phyloP scores from a whole-genome alignment of 78 protist genomes.

The Chrysochromulina tobinii region DNA sequence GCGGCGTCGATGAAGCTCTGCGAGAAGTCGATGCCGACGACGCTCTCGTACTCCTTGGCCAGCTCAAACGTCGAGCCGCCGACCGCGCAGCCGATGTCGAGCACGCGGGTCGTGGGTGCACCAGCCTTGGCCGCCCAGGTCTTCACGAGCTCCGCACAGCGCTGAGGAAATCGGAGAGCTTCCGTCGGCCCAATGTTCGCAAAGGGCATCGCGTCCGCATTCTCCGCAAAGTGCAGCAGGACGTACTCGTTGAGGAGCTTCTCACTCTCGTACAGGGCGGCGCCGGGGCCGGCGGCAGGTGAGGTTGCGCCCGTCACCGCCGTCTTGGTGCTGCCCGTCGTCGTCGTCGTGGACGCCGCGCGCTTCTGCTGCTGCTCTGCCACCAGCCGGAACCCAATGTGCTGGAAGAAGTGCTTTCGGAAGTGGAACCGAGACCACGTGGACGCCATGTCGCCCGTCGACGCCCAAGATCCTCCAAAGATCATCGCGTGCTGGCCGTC shows the following conservation, averaged over 20 bases:
- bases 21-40: constrained; percentile 53
- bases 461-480: constrained; percentile 48
- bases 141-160: neutral
- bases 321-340: neutral
- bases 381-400: constrained; percentile 24
- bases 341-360: neutral
- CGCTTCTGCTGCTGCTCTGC: neutral
- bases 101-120: constrained; percentile 29
- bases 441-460: constrained; percentile 57
- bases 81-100: constrained; percentile 72
- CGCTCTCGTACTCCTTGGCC: constrained; percentile 44
- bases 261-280: constrained; percentile 39
- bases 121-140: neutral
- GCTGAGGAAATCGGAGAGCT: constrained; percentile 50
- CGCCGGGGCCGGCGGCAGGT: neutral
- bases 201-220: neutral
- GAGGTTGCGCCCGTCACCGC: no score
- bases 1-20: constrained; percentile 41
- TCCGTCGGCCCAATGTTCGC: neutral
- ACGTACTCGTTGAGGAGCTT: constrained; percentile 45
- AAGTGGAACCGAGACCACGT: constrained; percentile 52
- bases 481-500: constrained; percentile 62
- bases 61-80: constrained; percentile 67
- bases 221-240: constrained; percentile 49
- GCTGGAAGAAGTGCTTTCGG: constrained; percentile 68